Evolutionary conservation across 306 rosid species (phyloP).

Genomic region (Pyrus communis): DNA sequence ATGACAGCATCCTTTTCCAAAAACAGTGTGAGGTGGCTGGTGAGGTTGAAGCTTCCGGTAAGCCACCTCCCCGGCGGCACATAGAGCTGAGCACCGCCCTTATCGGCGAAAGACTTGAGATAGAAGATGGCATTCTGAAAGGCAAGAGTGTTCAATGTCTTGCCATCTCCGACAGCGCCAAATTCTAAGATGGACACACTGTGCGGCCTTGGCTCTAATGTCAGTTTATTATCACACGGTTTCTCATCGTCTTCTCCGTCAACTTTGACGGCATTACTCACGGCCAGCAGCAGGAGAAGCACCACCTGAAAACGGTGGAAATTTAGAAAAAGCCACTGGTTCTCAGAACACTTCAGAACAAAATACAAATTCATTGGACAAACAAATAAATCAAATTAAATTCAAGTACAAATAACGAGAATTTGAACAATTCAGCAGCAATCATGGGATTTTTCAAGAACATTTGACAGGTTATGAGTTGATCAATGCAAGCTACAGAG

Average conservation of each 20-base stretch:
- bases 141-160: constrained; percentile 79
- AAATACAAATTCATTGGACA: neutral
- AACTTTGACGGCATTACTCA: constrained; percentile 52
- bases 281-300: constrained; percentile 62
- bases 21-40: constrained; percentile 93
- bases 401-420: neutral
- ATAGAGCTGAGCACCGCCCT: constrained; percentile 97
- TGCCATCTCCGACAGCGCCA: constrained; percentile 97
- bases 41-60: constrained; percentile 86
- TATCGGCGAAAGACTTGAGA: constrained; percentile 93
- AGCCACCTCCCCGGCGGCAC: constrained; percentile 94
- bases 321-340: constrained; percentile 18
- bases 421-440: neutral
- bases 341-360: neutral
- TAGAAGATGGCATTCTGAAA: constrained; percentile 95
- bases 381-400: neutral
- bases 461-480: neutral
- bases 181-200: constrained; percentile 88
- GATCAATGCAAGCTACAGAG: constrained; percentile 1
- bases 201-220: constrained; percentile 75
- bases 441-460: neutral
- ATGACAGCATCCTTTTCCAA: constrained; percentile 84
- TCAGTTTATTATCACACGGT: constrained; percentile 41
- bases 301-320: constrained; percentile 47
- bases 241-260: constrained; percentile 38